Base-by-base conservation (phyloP, 2,329 filamentous ascomycete species). In the Alternaria sp. region DNA sequence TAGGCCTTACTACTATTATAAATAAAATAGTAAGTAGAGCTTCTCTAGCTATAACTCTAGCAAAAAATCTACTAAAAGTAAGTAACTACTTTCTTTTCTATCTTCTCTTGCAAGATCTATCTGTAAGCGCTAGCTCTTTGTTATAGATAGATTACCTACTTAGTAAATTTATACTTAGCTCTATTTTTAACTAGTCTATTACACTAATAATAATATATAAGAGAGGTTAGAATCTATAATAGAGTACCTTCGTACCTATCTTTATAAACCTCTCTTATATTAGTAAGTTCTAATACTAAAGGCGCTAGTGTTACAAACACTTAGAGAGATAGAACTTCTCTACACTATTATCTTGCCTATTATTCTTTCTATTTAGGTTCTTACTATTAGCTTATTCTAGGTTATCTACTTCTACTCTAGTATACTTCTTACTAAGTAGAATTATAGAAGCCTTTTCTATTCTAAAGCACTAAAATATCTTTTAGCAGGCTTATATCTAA, bases 81-180 rank as follows among this genome's bases (percentile, higher is more conserved):
- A 67, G 65, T n/a, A 69, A 69, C 13, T 69, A 69, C 61, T 69
- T 69, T 26, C 5, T 69, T 12, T 69, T 46, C 2, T 69, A 69
- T 40, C 50, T 69, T 17, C 55, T 69, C n/a, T 57, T 69, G 12
- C 40, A 69, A 21, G 60, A 28, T 10, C 46, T 69, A 8, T 69
- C 46, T 10, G 30, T 62, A 6, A 68, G 65, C 40, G 62, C 65
- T 5, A 62, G 47, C 50, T 44, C 51, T 17, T 17, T 69, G 1
- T 15, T 69, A 15, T 26, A 47, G 8, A 45, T 66, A 1, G 46
- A 67, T 45, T 8, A 19, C 9, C 25, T 68, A n/a, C 3, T 67
- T 1, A 17, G 26, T 17, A 63, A 43, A 12, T 21, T 67, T 4
- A 1, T 67, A 19, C 50, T 65, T 54, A 8, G 43, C 8, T 61